Base-by-base conservation (phyloP, 2,329 filamentous ascomycete genomes). In the Talaromyces sp. region DNA sequence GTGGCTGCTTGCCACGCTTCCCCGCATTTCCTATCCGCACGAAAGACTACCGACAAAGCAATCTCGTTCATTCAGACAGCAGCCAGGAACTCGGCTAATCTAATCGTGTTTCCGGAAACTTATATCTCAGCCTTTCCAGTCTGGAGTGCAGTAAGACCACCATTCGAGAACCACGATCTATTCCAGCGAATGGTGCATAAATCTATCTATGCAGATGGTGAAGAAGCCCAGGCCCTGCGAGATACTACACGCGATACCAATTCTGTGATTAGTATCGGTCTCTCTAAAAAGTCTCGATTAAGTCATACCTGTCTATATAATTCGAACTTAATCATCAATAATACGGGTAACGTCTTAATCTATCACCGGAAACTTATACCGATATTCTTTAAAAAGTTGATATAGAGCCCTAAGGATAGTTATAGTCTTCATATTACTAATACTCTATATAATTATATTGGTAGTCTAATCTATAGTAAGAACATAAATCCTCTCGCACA, bases 331-430 rank as follows among this genome's bases (percentile, higher is more conserved):
- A 65, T 82, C 17, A 78, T 84, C 39, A 69, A 68, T 1, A 54
- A 61, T 2, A 54, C 72, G 3, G 81, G 81, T 0, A 61, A 77
- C 3, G 68, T 83, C 1, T 52, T 80, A 2, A 73, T 78, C 0
- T 80, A 83, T 50, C 80, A 83, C 51, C 70, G 81, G 1, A 84
- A 84, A 50, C 63, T 84, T 1, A 72, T 81, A 63, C 79, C 81
- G 0, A 84, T 81, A 0, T 84, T 82, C 61, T 83, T 78, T 53
- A 82, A 84, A 65, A 83, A 83, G 56, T 57, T 84, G 19, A 80
- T 76, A 0, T 84, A 81, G 81, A 70, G 71, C 0, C 74, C 75
- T 2, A 81, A 81, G 0, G 81, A 84, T 58, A 81, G 81, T 0
- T 51, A 76, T 24, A 81, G 81, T 0, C 58, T 84, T 3, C 68